These are phyloP conservation scores for Cinnamomum micranthum DNA, from an alignment of 164 flowering plant genomes.

Conservation along the genomic window DNA sequence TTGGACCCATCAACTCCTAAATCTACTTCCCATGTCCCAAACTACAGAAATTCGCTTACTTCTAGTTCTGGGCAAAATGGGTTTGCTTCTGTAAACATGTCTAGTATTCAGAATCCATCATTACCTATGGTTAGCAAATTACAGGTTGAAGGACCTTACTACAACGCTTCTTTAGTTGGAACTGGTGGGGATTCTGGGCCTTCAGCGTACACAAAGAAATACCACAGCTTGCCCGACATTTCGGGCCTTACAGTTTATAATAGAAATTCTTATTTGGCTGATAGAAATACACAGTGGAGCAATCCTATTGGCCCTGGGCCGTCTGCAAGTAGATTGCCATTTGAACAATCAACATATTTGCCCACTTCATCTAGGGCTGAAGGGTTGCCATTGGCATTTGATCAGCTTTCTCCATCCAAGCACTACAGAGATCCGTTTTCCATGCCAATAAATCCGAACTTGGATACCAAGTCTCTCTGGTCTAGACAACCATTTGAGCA, in stretches of 20 bases:
- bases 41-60: slow-evolving; percentile 41
- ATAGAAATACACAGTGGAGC: slow-evolving; percentile 44
- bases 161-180: slow-evolving; percentile 35
- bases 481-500: slow-evolving; percentile 89
- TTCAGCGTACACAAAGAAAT: slow-evolving; percentile 59
- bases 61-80: slow-evolving; percentile 48
- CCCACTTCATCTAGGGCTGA: slow-evolving; percentile 32
- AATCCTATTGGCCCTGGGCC: slow-evolving; percentile 42
- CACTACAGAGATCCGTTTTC: slow-evolving; percentile 46
- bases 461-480: slow-evolving; percentile 66
- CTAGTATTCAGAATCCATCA: slow-evolving; percentile 47
- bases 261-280: slow-evolving; percentile 30
- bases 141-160: slow-evolving; percentile 46
- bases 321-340: slow-evolving; percentile 33
- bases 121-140: slow-evolving; percentile 42
- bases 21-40: slow-evolving; percentile 39
- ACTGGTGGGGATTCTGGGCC: slow-evolving; percentile 28
- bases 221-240: slow-evolving; percentile 85
- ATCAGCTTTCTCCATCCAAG: slow-evolving; percentile 60
- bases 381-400: slow-evolving; percentile 47
- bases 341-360: slow-evolving; percentile 35
- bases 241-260: slow-evolving; percentile 57
- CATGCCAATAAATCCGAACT: slow-evolving; percentile 30
- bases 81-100: slow-evolving; percentile 30
- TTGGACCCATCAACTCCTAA: slow-evolving; percentile 35